Evolutionary conservation across 1,284 basidiomycete species (phyloP), one percentile per base, ranked within the genome.

Genomic region (Tranzscheliella williamsii): DNA sequence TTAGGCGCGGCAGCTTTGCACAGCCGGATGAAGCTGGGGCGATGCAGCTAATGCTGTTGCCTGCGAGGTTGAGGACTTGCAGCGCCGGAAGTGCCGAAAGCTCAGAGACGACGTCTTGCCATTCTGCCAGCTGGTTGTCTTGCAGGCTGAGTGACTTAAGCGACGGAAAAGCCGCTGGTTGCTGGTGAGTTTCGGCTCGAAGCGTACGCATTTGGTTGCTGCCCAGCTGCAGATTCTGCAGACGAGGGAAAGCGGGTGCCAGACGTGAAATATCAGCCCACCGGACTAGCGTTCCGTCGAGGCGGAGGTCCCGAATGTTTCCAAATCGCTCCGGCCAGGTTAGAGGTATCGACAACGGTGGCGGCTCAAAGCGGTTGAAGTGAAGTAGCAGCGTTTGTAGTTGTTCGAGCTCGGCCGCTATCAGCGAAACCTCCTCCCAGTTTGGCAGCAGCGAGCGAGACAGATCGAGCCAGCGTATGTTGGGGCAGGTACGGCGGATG

Each of bases 381-480:
- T 53, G 38, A 57, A 97, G 77, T 21, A 85, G 81, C 16, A 97
- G 81, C 31, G 83, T 82, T 51, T 84, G 82, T 13, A 97, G 82
- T 9, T 75, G 74, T 5, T 83, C 83, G 1, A 96, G 79, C 67
- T 87, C 86, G 4, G 73, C 65, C 11, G 84, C 79, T 56, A 97
- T 90, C 16, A 79, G 71, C 1, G 85, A 84, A 9, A 95, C 81
- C 8, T 82, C 80, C 21, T 85, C 80, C 90, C 93, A 93, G 37
- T 79, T 81, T 2, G 86, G 78, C 6, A 97, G 65, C 13, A 97
- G 82, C 72, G 84, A 92, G 30, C 82, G 81, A 12, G 91, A 92
- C 20, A 98, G 81, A 78, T 97, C 88, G 23, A 98, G 81, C 16
- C 85, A 85, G 7, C 84, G 83, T 21, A 95, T 82, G 67, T 84